A percentile compares a stretch with the other conserved stretches of the same genome.
Conservation (phyloP, 2,329 filamentous ascomycete species). For the Teratosphaeria nubilosa region DNA sequence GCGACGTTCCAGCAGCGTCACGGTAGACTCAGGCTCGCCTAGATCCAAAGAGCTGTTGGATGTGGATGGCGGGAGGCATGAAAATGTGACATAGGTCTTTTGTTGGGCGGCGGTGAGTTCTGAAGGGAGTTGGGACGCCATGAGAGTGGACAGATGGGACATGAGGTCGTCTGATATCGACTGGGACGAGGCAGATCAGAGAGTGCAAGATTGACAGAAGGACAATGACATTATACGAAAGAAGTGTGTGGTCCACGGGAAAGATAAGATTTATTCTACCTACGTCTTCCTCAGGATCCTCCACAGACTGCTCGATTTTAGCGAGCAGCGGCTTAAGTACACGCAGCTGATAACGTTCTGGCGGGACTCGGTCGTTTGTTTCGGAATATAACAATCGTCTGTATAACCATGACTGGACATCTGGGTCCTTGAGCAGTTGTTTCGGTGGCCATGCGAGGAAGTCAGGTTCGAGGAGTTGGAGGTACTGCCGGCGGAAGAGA, state of each 20-base stretch:
- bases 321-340: constrained; percentile 64
- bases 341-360: constrained; percentile 58
- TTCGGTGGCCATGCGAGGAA: constrained; percentile 54
- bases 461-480: constrained; percentile 59
- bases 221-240: not conserved
- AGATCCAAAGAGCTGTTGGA: constrained; percentile 5
- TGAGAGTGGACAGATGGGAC: constrained; percentile 53
- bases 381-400: constrained; percentile 54
- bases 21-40: constrained; percentile 16
- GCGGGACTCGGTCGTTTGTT: constrained; percentile 48
- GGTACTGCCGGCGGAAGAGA: constrained; percentile 61
- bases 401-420: constrained; percentile 59
- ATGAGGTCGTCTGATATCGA: constrained; percentile 77
- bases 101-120: constrained; percentile 58
- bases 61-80: constrained; percentile 23
- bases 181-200: constrained; percentile 38
- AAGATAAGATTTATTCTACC: constrained; percentile 27
- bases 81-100: constrained; percentile 67
- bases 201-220: constrained; percentile 10
- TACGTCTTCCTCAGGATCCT: constrained; percentile 82
- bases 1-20: constrained; percentile 60
- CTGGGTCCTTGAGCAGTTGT: constrained; percentile 46
- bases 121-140: constrained; percentile 53
- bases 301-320: constrained; percentile 62
- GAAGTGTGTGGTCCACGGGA: not conserved